Evolutionary conservation across 176 grass and related monocot species (phyloP).

Genomic region (Otatea glauca): DNA sequence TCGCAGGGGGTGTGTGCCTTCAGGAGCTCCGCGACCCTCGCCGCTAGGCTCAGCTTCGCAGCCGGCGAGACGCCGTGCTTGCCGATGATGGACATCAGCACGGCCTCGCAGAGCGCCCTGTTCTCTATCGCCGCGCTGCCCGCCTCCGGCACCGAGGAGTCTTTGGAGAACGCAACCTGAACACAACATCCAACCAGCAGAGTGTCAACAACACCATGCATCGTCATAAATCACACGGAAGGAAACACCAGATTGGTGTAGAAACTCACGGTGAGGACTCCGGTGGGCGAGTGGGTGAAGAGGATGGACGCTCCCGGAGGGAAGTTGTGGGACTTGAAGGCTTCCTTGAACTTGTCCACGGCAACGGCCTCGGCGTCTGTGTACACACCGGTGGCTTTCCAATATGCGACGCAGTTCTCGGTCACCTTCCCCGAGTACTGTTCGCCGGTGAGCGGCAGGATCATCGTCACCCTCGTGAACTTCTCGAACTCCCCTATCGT

Average conservation of each 20-base stretch:
- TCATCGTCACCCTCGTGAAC: constrained; percentile 67
- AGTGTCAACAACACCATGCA: neutral
- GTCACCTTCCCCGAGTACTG: constrained; percentile 84
- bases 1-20: neutral
- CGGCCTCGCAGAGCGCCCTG: constrained; percentile 59
- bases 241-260: neutral
- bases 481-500: constrained; percentile 82
- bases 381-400: constrained; percentile 69
- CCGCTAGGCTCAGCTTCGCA: constrained; percentile 75
- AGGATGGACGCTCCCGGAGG: constrained; percentile 83
- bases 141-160: constrained; percentile 50
- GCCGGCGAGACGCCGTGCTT: constrained; percentile 74
- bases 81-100: constrained; percentile 90
- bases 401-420: constrained; percentile 78
- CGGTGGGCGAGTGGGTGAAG: constrained; percentile 73
- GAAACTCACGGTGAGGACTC: constrained; percentile 61
- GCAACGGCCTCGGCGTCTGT: constrained; percentile 70
- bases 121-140: constrained; percentile 58
- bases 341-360: constrained; percentile 70
- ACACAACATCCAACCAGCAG: neutral
- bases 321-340: constrained; percentile 65
- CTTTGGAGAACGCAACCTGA: constrained; percentile 77
- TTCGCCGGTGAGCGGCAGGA: constrained; percentile 74
- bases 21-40: constrained; percentile 61
- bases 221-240: neutral